Conservation (phyloP, 1,284 basidiomycete genomes). For the Ganoderma meredithae region DNA sequence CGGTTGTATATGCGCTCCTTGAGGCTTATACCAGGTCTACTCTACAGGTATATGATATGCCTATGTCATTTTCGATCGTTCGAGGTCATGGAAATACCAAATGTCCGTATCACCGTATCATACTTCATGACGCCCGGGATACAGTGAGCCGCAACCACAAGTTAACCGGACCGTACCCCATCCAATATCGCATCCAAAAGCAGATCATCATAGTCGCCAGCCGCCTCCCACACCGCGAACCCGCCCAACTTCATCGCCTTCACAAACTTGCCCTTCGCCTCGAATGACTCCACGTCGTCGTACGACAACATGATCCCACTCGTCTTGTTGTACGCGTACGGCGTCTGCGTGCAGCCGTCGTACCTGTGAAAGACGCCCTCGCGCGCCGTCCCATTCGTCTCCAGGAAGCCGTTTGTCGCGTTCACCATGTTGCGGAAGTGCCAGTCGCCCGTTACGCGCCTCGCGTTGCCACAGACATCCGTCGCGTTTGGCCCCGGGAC, state of each 20-base stretch:
- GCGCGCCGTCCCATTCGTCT: constrained; percentile 52
- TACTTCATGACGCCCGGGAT: background rate
- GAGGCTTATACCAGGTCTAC: background rate
- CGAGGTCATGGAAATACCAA: background rate
- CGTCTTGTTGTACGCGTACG: constrained; percentile 62
- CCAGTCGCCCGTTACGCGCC: constrained; percentile 44
- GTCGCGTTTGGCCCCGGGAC: constrained; percentile 43
- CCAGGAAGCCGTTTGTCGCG: constrained; percentile 53
- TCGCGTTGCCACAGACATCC: constrained; percentile 48
- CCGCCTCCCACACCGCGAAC: constrained; percentile 63
- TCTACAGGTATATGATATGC: background rate
- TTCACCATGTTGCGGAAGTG: constrained; percentile 61
- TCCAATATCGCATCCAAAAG: constrained; percentile 14
- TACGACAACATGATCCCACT: constrained; percentile 61
- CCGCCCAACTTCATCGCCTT: constrained; percentile 50
- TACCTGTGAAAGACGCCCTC: constrained; percentile 54
- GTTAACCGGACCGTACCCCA: background rate
- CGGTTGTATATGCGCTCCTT: background rate
- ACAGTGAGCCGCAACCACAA: background rate
- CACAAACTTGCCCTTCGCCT: constrained; percentile 57
- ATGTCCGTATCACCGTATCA: background rate
- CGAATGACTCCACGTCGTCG: constrained; percentile 61
- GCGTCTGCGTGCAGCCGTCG: constrained; percentile 70
- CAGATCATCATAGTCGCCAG: constrained; percentile 51
- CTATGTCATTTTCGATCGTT: background rate